phyloP scores from a whole-genome alignment of 805 yeast genomes.

The Starmerella cellae region DNA sequence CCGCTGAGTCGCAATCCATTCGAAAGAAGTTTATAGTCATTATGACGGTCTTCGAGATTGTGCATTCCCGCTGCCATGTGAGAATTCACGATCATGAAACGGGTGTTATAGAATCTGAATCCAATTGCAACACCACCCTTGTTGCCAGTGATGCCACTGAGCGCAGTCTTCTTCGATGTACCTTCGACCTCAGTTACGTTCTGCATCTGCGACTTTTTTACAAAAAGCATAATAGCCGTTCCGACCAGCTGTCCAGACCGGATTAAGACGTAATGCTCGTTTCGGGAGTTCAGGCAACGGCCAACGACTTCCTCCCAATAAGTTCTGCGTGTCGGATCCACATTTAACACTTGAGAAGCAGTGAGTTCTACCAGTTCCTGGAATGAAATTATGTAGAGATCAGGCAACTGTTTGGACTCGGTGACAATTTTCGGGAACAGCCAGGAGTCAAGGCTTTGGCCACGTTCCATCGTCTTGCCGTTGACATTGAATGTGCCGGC shows the following conservation, averaged over 20 bases:
- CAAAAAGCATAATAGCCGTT: constrained; percentile 59
- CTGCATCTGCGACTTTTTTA: constrained; percentile 44
- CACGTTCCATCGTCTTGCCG: constrained; percentile 40
- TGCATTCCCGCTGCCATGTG: constrained; percentile 88
- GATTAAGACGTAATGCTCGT: constrained; percentile 45
- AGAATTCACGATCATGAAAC: constrained; percentile 73
- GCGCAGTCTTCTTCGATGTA: constrained; percentile 86
- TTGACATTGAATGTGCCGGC: constrained; percentile 82
- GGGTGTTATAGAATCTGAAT: constrained; percentile 65
- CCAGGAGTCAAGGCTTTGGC: constrained; percentile 55
- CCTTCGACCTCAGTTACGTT: constrained; percentile 77
- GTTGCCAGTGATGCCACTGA: constrained; percentile 94
- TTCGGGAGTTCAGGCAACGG: constrained; percentile 43
- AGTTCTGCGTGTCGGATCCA: constrained; percentile 62
- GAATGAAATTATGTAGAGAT: constrained; percentile 75
- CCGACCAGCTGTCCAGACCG: constrained; percentile 91
- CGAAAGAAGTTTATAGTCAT: constrained; percentile 63
- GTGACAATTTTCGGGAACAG: constrained; percentile 45
- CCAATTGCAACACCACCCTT: constrained; percentile 94
- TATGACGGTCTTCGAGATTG: constrained; percentile 72
- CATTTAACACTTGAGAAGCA: constrained; percentile 78
- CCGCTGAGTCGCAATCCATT: constrained; percentile 69
- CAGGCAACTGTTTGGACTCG: constrained; percentile 37
- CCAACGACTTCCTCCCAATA: constrained; percentile 67
- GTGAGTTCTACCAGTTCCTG: constrained; percentile 91